These are phyloP conservation scores for Collariella sp. DNA, from an alignment of 495 filamentous ascomycete species.

Conservation along the genomic window DNA sequence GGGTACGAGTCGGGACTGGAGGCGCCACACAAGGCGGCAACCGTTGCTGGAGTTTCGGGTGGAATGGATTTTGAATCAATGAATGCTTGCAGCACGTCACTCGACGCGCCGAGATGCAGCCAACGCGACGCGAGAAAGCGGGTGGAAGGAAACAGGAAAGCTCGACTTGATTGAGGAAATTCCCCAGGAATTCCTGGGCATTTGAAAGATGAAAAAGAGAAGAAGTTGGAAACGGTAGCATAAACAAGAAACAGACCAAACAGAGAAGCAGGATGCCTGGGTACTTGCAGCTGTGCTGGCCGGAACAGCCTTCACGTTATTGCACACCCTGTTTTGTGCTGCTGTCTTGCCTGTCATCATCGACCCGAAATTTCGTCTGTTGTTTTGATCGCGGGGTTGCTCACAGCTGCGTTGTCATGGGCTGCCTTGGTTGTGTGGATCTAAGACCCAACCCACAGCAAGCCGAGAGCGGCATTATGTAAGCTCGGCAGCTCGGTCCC, in stretches of 20 bases:
- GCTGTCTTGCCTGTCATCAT: not conserved
- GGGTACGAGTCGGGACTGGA: not conserved
- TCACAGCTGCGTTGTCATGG: not conserved
- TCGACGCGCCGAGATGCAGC: constrained; percentile 10
- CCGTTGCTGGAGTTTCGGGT: constrained; percentile 3
- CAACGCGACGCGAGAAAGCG: constrained; percentile 10
- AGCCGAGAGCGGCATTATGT: not conserved
- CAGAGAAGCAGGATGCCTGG: not conserved
- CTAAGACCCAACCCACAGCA: not conserved
- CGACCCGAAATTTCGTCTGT: not conserved
- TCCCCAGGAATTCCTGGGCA: not conserved
- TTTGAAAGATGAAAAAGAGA: no score
- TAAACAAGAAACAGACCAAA: not conserved
- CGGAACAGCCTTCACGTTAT: not conserved
- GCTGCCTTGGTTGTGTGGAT: not conserved
- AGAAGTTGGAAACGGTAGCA: not conserved
- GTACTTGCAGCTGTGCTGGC: not conserved
- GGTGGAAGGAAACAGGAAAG: not conserved
- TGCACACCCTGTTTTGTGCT: not conserved
- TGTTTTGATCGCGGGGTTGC: constrained; percentile 2
- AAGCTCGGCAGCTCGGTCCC: constrained; percentile 16
- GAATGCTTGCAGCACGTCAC: constrained; percentile 12
- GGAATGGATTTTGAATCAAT: no score
- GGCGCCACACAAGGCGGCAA: not conserved
- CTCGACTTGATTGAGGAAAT: no score